Evolutionary conservation across 2,329 filamentous ascomycete species (phyloP).

Genomic region (Pestalotiopsis sp.): DNA sequence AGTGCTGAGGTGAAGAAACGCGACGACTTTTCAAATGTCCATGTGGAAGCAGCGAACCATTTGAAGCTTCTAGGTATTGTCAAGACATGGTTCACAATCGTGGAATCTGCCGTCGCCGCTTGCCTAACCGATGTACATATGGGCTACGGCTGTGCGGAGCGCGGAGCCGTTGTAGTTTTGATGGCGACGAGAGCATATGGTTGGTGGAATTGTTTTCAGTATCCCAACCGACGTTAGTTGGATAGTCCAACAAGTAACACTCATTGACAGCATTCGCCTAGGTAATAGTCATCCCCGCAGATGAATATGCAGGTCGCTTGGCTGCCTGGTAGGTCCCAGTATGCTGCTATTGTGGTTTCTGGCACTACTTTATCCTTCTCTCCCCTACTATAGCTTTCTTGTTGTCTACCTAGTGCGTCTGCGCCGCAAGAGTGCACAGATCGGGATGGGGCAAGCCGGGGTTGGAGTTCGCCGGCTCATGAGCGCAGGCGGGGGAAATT

Average conservation of each 20-base stretch:
- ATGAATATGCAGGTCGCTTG: too few relatives aligned
- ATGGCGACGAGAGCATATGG: not conserved
- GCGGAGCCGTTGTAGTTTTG: not conserved
- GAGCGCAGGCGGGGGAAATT: too few relatives aligned
- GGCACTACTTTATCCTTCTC: too few relatives aligned
- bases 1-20: not conserved
- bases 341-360: too few relatives aligned
- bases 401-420: too few relatives aligned
- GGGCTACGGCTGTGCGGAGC: slow-evolving; percentile 6
- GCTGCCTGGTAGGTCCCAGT: too few relatives aligned
- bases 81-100: not conserved
- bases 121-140: not conserved
- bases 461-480: too few relatives aligned
- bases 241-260: not conserved
- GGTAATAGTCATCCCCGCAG: too few relatives aligned
- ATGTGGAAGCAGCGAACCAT: not conserved
- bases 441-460: too few relatives aligned
- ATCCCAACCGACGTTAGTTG: not conserved
- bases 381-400: too few relatives aligned
- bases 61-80: not conserved
- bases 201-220: slow-evolving; percentile 12
- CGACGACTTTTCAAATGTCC: not conserved
- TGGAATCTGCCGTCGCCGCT: too few relatives aligned
- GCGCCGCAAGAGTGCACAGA: too few relatives aligned
- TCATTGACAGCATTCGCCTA: not conserved